Base-by-base conservation (phyloP, 495 filamentous ascomycete genomes). In the Lasiosphaeriaceae sp. region DNA sequence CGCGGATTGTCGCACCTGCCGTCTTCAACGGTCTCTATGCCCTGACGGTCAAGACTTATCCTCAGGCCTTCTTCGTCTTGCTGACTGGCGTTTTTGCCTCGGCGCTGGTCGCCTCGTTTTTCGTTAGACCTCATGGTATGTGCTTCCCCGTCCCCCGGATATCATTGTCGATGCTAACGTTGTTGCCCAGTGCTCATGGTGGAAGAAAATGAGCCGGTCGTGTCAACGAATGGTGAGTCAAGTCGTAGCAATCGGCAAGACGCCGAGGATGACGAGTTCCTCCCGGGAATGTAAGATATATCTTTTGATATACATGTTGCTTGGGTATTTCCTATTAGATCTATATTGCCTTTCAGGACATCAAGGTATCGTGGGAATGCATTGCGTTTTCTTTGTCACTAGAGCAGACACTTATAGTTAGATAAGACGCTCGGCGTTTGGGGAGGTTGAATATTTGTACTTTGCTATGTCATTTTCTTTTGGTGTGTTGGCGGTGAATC, bases 21-120 rank as follows among this genome's bases (percentile, higher is more conserved):
- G 63, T 94, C 9, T 95, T 96, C 68, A 94, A 92, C 65, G 77
- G 89, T 20, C 82, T 97, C 17, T 98, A 96, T 66, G 88, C 87
- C 19, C 68, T 75, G 19, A 98, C 94, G 0, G 89, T 96, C 5
- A 82, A 78, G 14, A 85, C 80, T 5, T 90, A 85, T 56, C 84
- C 89, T 3, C 89, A 92, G 69, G 83, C 90, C 0, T 87, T 96
- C 3, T 96, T 96, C 69, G 81, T 96, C 26, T 81, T 87, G 54
- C 69, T 97, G 50, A 72, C 80, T 11, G 70, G 71, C 20, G 77
- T 85, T 0, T 96, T 95, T 69, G 84, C 75, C 0, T n/a, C 85
- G 11, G 84, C 84, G 1, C 77, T 90, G 43, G 19, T 84, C 2
- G 75, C 81, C 50, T 87, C 84, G 66, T 86, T 86, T 71, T 83